Evolutionary conservation across 148 eudicot genomes (phyloP).

Genomic region (Fagopyrum homotropicum): DNA sequence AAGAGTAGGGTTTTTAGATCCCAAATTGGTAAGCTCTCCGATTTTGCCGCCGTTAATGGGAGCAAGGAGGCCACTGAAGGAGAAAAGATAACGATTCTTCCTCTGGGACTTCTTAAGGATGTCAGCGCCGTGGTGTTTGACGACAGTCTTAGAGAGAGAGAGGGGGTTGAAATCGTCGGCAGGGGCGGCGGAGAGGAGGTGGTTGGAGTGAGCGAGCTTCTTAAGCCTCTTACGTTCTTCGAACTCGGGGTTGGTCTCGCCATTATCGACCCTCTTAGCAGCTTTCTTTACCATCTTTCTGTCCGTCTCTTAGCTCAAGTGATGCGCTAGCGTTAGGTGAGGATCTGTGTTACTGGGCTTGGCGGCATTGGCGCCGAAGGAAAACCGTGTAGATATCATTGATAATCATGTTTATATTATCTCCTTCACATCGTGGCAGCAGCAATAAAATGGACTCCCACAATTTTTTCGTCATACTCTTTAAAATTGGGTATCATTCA

Average conservation of each 20-base stretch:
- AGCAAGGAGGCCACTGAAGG: constrained; percentile 67
- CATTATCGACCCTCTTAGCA: constrained; percentile 14
- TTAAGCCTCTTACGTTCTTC: constrained; percentile 54
- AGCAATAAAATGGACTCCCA: no score
- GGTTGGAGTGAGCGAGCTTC: constrained; percentile 35
- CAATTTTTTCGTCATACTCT: no score
- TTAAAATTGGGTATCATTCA: no score
- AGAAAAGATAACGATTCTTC: constrained; percentile 72
- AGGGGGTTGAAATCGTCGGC: constrained; percentile 32
- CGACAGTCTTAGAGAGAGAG: constrained; percentile 49
- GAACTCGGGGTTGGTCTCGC: constrained; percentile 46
- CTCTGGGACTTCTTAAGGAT: constrained; percentile 67
- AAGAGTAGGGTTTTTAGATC: constrained; percentile 74
- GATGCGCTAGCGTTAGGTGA: neutral
- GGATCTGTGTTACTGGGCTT: neutral
- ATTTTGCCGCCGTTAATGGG: constrained; percentile 80
- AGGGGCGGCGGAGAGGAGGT: constrained; percentile 36
- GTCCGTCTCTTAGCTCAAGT: constrained; percentile 23
- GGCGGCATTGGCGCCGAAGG: neutral
- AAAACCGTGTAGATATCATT: no score
- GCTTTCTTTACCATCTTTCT: constrained; percentile 22
- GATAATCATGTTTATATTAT: no score
- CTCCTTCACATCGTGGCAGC: no score
- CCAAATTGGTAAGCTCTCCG: constrained; percentile 72
- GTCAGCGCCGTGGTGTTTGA: constrained; percentile 76